Conservation (phyloP, 306 rosid species). For the Delonix regia region DNA sequence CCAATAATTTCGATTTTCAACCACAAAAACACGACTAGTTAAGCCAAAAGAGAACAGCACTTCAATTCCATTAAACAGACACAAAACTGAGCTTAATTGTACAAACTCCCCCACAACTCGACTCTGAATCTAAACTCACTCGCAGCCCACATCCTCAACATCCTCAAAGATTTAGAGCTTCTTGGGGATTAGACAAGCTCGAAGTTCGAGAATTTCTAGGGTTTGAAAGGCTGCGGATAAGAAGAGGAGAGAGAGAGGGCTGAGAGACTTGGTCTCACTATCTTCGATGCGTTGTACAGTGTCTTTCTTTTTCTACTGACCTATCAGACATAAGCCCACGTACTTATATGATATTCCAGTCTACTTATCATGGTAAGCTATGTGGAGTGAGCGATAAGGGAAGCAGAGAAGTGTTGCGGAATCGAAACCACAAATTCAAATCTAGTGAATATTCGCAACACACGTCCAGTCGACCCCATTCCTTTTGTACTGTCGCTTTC, state of each 20-base stretch:
- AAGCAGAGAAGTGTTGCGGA: slow-evolving; percentile 34
- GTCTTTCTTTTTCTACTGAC: slow-evolving; percentile 47
- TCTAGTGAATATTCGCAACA: slow-evolving; percentile 61
- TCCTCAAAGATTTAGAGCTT: slow-evolving; percentile 12
- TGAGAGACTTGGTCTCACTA: slow-evolving; percentile 56
- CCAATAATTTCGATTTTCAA: slow-evolving; percentile 1
- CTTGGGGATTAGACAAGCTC: slow-evolving; percentile 32
- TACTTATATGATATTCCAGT: rapidly evolving
- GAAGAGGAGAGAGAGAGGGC: slow-evolving; percentile 18
- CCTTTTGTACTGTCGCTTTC: slow-evolving; percentile 53
- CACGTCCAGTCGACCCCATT: slow-evolving; percentile 60
- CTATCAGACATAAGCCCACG: slow-evolving; percentile 8
- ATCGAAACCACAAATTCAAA: slow-evolving; percentile 60
- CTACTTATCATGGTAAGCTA: rapidly evolving
- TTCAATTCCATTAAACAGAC: slow-evolving; percentile 24
- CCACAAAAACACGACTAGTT: background rate
- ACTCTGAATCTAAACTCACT: slow-evolving; percentile 34
- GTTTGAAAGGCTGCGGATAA: slow-evolving; percentile 52
- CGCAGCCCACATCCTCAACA: slow-evolving; percentile 30
- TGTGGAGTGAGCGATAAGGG: slow-evolving; percentile 24
- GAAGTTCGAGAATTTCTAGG: slow-evolving; percentile 54
- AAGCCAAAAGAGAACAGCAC: slow-evolving; percentile 6
- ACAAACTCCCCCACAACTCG: slow-evolving; percentile 8
- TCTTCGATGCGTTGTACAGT: slow-evolving; percentile 59
- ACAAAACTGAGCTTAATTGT: background rate